Evolutionary conservation across 2,329 filamentous ascomycete genomes (phyloP), one percentile per base, ranked within the genome.

Genomic region (Bipolaris bicolor): DNA sequence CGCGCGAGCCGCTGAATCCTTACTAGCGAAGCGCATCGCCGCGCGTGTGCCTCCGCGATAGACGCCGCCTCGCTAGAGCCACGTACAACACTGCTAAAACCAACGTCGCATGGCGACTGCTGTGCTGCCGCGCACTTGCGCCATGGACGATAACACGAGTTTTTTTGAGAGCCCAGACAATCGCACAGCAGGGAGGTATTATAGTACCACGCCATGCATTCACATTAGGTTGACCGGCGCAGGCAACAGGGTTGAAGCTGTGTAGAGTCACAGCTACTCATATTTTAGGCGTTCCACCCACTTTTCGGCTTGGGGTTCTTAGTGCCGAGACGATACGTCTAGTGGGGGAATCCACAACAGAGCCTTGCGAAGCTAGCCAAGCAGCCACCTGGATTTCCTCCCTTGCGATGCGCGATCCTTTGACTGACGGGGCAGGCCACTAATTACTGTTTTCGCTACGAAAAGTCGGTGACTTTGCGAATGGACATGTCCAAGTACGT

Each of bases 61-160:
- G 52, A 55, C 61, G 63, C 61, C 55, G 54, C 57, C 56, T 63
- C 62, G 62, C 41, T 57, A 61, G 55, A 47, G 44, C 26, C 52
- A 54, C 44, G 51, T 62, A 43, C 41, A 57, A 56, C 49, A 51
- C 61, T 60, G 58, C 61, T 62, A 62, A 62, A 65, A 57, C 39
- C 54, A 58, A 65, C 63, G 57, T 63, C 61, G 55, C 34, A 49
- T 49, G 37, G 18, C 43, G n/a, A 29, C 11, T 37, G 15, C 11
- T n/a, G 18, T 44, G 16, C 9, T 15, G 29, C 37, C 44, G 20
- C 15, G 24, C 48, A 46, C n/a, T 31, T 47, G 16, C 45, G 18
- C 33, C 40, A 16, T 34, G 10, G 34, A 4, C 22, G 9, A 18
- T 16, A 4, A 18, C 7, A 37, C n/a, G 13, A 6, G 11, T 43